Conservation (phyloP, 345 rosid species). For the Lumnitzera littorea region DNA sequence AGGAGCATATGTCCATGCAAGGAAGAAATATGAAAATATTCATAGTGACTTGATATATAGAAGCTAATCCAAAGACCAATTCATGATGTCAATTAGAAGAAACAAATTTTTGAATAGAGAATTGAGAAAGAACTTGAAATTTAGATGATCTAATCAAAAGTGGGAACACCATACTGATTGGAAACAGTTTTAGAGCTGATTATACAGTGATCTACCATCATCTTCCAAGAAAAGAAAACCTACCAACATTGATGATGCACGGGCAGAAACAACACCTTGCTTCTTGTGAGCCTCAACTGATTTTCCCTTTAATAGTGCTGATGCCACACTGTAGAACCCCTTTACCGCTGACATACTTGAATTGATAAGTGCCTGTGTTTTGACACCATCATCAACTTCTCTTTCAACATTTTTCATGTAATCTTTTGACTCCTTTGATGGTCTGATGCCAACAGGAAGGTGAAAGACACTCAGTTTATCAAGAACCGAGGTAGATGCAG, state of each 20-base stretch:
- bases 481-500: constrained; percentile 41
- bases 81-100: too few relatives aligned
- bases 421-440: constrained; percentile 37
- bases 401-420: constrained; percentile 19
- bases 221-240: background rate
- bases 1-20: too few relatives aligned
- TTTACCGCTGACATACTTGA: constrained; percentile 33
- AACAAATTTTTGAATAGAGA: too few relatives aligned
- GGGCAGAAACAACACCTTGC: constrained; percentile 71
- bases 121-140: too few relatives aligned
- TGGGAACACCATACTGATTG: too few relatives aligned
- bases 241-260: constrained; percentile 99
- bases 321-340: constrained; percentile 50
- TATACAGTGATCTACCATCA: too few relatives aligned
- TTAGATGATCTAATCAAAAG: too few relatives aligned
- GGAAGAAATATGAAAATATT: too few relatives aligned
- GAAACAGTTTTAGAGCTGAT: too few relatives aligned
- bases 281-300: constrained; percentile 48
- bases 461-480: constrained; percentile 51
- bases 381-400: constrained; percentile 30
- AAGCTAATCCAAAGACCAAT: too few relatives aligned
- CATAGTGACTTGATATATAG: too few relatives aligned
- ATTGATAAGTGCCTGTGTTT: constrained; percentile 25
- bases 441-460: constrained; percentile 88
- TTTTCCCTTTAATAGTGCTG: constrained; percentile 46